Percentiles rank a stretch among this genome's conserved stretches.
Evolutionary conservation across 257 asterid genomes (phyloP).

Genomic region (Solanum microdontum): DNA sequence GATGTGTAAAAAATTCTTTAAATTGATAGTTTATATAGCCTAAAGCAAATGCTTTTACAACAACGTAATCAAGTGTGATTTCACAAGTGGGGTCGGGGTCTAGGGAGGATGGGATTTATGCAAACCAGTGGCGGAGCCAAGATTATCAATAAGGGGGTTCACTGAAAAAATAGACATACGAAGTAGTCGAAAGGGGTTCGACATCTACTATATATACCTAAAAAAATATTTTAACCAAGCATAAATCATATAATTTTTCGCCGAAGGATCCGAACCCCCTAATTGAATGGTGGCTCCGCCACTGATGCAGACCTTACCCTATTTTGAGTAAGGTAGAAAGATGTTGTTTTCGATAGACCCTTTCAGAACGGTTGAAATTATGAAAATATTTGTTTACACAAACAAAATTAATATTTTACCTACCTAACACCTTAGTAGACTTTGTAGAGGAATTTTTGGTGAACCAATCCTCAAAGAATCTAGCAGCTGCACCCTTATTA

Average conservation of each 20-base stretch:
- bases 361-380: not conserved
- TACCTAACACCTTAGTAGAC: constrained; percentile 2
- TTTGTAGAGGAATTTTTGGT: constrained; percentile 5
- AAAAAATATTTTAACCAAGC: no score
- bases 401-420: not conserved
- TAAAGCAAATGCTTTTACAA: not conserved
- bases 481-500: constrained; percentile 62
- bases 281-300: no score
- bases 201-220: no score
- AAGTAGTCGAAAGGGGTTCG: no score
- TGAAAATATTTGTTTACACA: not conserved
- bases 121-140: no score
- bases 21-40: not conserved
- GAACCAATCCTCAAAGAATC: constrained; percentile 61
- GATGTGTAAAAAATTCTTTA: not conserved
- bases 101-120: no score
- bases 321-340: not conserved
- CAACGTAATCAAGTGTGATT: not conserved
- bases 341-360: not conserved
- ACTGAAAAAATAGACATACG: no score
- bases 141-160: no score
- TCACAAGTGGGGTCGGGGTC: no score
- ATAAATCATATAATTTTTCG: no score
- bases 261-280: no score
- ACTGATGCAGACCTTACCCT: not conserved